Evolutionary conservation across 2,329 filamentous ascomycete species (phyloP).

Genomic region (Lomentospora prolificans): DNA sequence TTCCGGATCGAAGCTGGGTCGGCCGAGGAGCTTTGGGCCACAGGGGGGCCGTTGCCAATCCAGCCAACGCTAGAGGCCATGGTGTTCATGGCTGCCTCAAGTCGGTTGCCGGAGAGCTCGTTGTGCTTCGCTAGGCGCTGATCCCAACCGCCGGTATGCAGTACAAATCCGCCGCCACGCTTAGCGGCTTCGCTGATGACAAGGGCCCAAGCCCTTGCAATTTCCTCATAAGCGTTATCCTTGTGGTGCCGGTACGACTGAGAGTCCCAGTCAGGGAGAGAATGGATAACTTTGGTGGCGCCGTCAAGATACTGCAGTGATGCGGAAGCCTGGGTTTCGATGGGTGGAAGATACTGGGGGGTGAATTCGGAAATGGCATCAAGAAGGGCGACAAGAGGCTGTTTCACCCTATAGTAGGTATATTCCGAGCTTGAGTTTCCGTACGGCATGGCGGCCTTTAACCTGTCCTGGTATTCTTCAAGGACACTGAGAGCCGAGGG

Average conservation of each 20-base stretch:
- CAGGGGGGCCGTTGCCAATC: constrained; percentile 42
- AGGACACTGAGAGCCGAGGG: constrained; percentile 71
- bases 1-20: constrained; percentile 50
- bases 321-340: constrained; percentile 71
- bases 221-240: constrained; percentile 91
- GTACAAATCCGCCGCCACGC: constrained; percentile 76
- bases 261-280: constrained; percentile 82
- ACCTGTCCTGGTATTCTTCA: constrained; percentile 66
- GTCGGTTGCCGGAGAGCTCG: constrained; percentile 69
- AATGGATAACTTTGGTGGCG: constrained; percentile 82
- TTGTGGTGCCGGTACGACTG: constrained; percentile 86
- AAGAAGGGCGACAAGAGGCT: constrained; percentile 68
- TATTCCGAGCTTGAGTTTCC: constrained; percentile 83
- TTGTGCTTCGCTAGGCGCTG: constrained; percentile 81
- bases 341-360: constrained; percentile 86
- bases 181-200: constrained; percentile 89
- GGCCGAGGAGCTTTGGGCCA: constrained; percentile 15
- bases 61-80: constrained; percentile 68
- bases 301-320: constrained; percentile 84
- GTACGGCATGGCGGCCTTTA: constrained; percentile 76
- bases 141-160: constrained; percentile 90
- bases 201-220: constrained; percentile 83
- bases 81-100: constrained; percentile 70
- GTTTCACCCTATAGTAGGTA: constrained; percentile 84
- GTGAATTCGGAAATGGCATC: constrained; percentile 92